These are phyloP conservation scores for Calonectria henricotiae DNA, from an alignment of 2,329 filamentous ascomycete species.

Conservation along the genomic window DNA sequence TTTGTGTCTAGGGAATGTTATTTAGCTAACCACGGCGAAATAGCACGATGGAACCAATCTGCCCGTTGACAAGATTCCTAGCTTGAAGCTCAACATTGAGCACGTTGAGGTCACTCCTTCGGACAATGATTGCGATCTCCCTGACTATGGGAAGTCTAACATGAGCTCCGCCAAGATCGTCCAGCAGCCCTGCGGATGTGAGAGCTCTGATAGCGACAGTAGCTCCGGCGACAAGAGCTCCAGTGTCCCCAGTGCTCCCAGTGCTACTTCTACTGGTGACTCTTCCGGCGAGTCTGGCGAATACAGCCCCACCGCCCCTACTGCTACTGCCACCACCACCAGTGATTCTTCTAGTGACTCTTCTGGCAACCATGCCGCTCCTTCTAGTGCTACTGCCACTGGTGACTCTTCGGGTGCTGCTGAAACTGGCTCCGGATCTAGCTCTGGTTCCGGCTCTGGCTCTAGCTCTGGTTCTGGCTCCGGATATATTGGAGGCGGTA, in stretches of 20 bases:
- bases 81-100: constrained; percentile 59
- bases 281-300: neutral
- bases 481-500: neutral
- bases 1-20: neutral
- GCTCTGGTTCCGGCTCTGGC: neutral
- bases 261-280: neutral
- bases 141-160: constrained; percentile 47
- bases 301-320: neutral
- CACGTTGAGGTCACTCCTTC: constrained; percentile 54
- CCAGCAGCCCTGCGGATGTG: constrained; percentile 26
- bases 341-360: neutral
- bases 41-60: constrained; percentile 56
- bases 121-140: constrained; percentile 51
- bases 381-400: neutral
- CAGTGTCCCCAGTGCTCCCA: neutral
- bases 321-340: neutral
- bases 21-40: neutral
- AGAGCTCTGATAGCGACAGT: neutral
- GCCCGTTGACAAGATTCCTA: constrained; percentile 51
- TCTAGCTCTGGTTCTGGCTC: neutral
- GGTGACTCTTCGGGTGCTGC: neutral
- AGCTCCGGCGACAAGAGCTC: neutral
- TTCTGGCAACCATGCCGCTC: neutral
- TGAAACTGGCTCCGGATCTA: neutral
- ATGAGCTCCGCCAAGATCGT: constrained; percentile 39